Evolutionary conservation across 768 basidiomycete genomes (phyloP), one percentile per base, ranked within the genome.

Genomic region (Leccinellum albellum): DNA sequence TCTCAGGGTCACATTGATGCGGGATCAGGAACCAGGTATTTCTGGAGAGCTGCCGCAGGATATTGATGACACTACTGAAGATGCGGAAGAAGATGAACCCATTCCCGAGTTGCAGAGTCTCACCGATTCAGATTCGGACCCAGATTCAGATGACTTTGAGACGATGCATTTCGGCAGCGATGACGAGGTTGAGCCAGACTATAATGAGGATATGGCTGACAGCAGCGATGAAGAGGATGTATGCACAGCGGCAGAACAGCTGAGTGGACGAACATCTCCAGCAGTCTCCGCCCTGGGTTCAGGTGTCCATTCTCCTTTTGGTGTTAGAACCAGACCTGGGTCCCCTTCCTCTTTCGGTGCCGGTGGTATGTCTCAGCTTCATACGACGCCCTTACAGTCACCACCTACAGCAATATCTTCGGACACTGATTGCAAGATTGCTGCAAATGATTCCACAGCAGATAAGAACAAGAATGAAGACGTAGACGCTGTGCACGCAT

Each of bases 1-100:
- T 69, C 73, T 93, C 54, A 74, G 91, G 54, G 71, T 76, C 6
- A 85, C 86, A 9, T 69, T 93, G 58, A 80, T 79, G 24, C 80
- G 76, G 49, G 68, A 68, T 4, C 61, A 61, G 46, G 61, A 60
- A 48, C 52, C 62, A 17, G 53, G 46, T 29, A 46, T 33, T 44
- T 15, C 50, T 35, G 59, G 51, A 32, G 50, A 32, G 14, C 10
- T 23, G 17, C 21, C 55, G n/a, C 69, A 10, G 44, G 51, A 56
- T 33, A 23, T 28, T 31, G 53, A 57, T 4, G 66, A 59, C 14
- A 24, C 45, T 50, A 33, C n/a, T n/a, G 66, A 64, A 2, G 64
- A 61, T 32, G 45, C 23, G 6, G 60, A 62, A 6, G 66, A 50
- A 2, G 64, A 66, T 31, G 66, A 53, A 40, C 44, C 48, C 29